A percentile compares a stretch with the other conserved stretches of the same genome.
phyloP scores from a whole-genome alignment of 2,329 filamentous ascomycete genomes.

The Ophiostoma australiae region DNA sequence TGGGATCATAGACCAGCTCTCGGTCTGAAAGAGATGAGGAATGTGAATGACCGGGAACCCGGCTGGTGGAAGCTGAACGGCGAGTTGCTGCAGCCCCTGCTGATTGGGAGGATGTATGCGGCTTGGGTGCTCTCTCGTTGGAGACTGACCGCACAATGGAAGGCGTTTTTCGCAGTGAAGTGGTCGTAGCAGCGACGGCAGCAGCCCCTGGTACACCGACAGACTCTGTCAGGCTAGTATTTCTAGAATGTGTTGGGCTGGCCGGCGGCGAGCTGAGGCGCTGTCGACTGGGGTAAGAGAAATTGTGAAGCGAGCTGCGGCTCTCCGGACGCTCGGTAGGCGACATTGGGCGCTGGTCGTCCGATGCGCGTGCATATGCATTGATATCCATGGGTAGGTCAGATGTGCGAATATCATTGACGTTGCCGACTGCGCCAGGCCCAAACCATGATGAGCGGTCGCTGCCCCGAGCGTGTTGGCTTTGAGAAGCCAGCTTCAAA shows the following conservation, averaged over 20 bases:
- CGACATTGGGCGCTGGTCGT: constrained; percentile 27
- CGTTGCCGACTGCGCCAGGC: constrained; percentile 41
- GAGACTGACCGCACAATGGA: constrained; percentile 16
- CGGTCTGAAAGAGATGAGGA: constrained; percentile 34
- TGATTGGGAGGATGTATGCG: not conserved
- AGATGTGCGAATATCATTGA: constrained; percentile 43
- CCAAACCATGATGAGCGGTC: constrained; percentile 48
- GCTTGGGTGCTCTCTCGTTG: constrained; percentile 18
- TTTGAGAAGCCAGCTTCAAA: constrained; percentile 52
- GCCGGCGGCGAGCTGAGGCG: constrained; percentile 40
- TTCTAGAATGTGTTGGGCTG: constrained; percentile 18
- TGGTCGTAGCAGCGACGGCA: not conserved
- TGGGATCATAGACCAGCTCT: constrained; percentile 58
- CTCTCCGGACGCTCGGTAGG: constrained; percentile 39
- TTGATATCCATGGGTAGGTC: constrained; percentile 38
- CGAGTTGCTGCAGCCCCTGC: constrained; percentile 13
- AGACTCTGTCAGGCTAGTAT: not conserved
- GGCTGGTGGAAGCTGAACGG: constrained; percentile 29
- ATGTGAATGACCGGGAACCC: constrained; percentile 28
- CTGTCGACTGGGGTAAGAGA: constrained; percentile 50
- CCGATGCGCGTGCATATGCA: constrained; percentile 13
- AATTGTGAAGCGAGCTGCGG: constrained; percentile 51
- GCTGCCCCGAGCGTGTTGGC: constrained; percentile 32
- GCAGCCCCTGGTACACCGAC: not conserved
- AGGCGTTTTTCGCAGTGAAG: constrained; percentile 18